Evolutionary conservation across 1,139 yeast species (phyloP).

Genomic region (Protomyces lactucae-debilis): DNA sequence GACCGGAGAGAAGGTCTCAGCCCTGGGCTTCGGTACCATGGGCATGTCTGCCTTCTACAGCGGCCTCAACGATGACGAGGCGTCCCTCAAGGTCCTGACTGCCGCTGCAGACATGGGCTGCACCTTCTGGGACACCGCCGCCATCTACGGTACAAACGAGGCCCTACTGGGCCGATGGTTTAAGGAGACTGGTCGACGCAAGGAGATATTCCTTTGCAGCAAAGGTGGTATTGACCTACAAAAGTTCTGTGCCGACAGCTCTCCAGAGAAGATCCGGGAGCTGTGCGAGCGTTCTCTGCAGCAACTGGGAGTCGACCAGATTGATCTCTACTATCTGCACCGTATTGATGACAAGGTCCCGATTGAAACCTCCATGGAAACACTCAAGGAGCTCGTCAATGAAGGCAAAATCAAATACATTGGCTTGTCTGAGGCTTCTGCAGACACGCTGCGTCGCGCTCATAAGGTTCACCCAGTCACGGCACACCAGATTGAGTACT

Average conservation of each 20-base stretch:
- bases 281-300: conserved; percentile 29
- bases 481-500: conserved; percentile 33
- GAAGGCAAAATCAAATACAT: conserved; percentile 32
- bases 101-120: conserved; percentile 25
- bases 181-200: conserved; percentile 31
- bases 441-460: conserved; percentile 32
- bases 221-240: conserved; percentile 28
- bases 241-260: conserved; percentile 5
- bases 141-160: conserved; percentile 32
- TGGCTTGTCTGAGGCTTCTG: conserved; percentile 34
- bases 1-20: conserved; percentile 10
- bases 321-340: conserved; percentile 33
- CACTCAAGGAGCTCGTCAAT: conserved; percentile 31
- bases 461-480: conserved; percentile 32
- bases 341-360: conserved; percentile 31
- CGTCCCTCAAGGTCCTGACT: conserved; percentile 8
- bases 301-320: conserved; percentile 29
- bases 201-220: conserved; percentile 31
- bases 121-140: conserved; percentile 32
- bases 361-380: conserved; percentile 31
- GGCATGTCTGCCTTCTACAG: conserved; percentile 26
- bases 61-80: conserved; percentile 13
- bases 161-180: conserved; percentile 33
- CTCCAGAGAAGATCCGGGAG: conserved; percentile 23
- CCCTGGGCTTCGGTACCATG: conserved; percentile 28